These are phyloP conservation scores for Urostyla sp. DNA, from an alignment of 73 alveolate genomes.

Conservation along the genomic window DNA sequence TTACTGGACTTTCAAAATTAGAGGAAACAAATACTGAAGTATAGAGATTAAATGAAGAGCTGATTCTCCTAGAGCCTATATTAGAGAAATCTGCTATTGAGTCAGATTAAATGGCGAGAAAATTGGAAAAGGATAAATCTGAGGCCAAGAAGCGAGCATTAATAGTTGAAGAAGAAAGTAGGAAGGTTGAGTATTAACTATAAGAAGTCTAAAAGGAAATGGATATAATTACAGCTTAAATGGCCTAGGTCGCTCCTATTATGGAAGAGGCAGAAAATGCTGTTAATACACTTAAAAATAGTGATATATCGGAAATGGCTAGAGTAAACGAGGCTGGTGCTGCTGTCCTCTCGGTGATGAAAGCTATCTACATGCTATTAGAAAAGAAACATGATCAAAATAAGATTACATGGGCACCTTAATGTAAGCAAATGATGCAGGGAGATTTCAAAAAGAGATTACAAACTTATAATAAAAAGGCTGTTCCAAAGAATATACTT, in stretches of 20 bases:
- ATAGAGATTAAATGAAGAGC: slow-evolving; percentile 88
- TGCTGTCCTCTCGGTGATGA: slow-evolving; percentile 83
- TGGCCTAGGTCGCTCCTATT: slow-evolving; percentile 97
- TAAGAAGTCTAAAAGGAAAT: slow-evolving; percentile 75
- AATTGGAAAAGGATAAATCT: slow-evolving; percentile 90
- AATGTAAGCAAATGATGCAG: slow-evolving; percentile 61
- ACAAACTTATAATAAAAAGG: slow-evolving; percentile 64
- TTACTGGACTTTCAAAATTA: slow-evolving; percentile 91
- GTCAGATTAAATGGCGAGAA: slow-evolving; percentile 86
- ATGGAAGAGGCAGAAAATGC: slow-evolving; percentile 97
- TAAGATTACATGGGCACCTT: slow-evolving; percentile 59
- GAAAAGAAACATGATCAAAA: slow-evolving; percentile 64
- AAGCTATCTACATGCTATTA: slow-evolving; percentile 80
- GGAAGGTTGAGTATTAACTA: slow-evolving; percentile 74
- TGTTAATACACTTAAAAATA: slow-evolving; percentile 89
- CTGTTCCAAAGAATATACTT: slow-evolving; percentile 56
- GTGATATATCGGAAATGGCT: slow-evolving; percentile 90
- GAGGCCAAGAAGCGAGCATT: slow-evolving; percentile 84
- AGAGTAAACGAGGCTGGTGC: slow-evolving; percentile 85
- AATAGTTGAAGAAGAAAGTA: slow-evolving; percentile 80
- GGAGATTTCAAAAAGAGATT: slow-evolving; percentile 55
- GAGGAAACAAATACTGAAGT: slow-evolving; percentile 95
- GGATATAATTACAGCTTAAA: slow-evolving; percentile 83
- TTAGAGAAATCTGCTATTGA: slow-evolving; percentile 90
- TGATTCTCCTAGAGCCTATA: slow-evolving; percentile 85